Percentiles rank a stretch among this genome's conserved stretches.
phyloP scores from a whole-genome alignment of 495 filamentous ascomycete species.

The Podospora appendiculata region DNA sequence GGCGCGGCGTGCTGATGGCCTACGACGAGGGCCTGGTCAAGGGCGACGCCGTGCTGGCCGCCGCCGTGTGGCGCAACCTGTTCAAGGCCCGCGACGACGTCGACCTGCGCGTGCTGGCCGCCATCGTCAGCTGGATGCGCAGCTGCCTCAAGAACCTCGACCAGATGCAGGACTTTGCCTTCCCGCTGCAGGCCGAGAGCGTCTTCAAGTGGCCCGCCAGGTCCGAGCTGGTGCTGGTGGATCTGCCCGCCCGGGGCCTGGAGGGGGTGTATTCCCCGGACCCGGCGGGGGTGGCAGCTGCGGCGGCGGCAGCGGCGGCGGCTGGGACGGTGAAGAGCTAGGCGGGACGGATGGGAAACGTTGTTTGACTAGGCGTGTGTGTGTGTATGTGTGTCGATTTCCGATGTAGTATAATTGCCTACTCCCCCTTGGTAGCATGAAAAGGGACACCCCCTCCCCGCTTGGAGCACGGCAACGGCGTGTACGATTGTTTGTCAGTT shows the following conservation, averaged over 20 bases:
- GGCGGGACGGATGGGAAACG: not conserved
- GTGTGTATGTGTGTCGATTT: not conserved
- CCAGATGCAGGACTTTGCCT: conserved; percentile 49
- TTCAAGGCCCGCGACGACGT: conserved; percentile 69
- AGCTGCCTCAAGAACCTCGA: conserved; percentile 56
- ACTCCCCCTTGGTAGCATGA: too few species aligned
- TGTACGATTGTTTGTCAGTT: too few species aligned
- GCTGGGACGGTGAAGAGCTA: not conserved
- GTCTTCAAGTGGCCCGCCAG: conserved; percentile 30
- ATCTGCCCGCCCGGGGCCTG: conserved; percentile 21
- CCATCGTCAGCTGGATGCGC: conserved; percentile 74
- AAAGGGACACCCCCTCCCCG: too few species aligned
- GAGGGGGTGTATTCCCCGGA: not conserved
- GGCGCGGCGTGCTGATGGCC: conserved; percentile 72
- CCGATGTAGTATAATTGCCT: too few species aligned
- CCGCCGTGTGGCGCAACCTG: conserved; percentile 89
- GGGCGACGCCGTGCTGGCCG: conserved; percentile 77
- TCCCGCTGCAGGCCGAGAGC: conserved; percentile 23
- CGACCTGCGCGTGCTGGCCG: conserved; percentile 62
- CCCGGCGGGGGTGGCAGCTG: too few species aligned
- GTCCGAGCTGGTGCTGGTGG: conserved; percentile 33
- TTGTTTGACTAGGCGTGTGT: not conserved
- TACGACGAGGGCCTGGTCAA: conserved; percentile 84
- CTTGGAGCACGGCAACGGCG: too few species aligned
- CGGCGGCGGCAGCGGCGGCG: too few species aligned